Evolutionary conservation across 2,329 filamentous ascomycete species (phyloP).

Genomic region (Stenocarpella maydis): DNA sequence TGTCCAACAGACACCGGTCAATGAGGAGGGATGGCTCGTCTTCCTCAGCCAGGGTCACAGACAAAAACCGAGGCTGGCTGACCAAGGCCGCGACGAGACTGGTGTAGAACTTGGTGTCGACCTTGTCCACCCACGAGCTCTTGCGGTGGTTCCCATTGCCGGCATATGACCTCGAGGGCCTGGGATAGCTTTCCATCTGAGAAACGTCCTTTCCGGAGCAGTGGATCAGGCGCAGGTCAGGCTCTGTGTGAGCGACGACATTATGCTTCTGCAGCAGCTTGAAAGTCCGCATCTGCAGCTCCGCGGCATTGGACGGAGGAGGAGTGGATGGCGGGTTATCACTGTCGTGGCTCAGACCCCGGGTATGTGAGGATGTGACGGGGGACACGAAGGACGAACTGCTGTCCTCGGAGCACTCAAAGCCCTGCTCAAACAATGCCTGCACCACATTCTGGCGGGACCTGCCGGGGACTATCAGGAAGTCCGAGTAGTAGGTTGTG

Average conservation of each 20-base stretch:
- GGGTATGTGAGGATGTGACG: slow-evolving; percentile 46
- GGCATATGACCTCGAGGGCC: slow-evolving; percentile 47
- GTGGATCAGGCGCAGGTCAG: slow-evolving; percentile 76
- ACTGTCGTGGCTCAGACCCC: slow-evolving; percentile 45
- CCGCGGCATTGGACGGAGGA: slow-evolving; percentile 78
- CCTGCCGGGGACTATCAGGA: slow-evolving; percentile 86
- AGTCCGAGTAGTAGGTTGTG: slow-evolving; percentile 97
- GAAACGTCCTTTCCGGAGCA: slow-evolving; percentile 73
- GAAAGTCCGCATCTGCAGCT: slow-evolving; percentile 86
- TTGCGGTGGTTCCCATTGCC: slow-evolving; percentile 48
- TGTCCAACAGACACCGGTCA: slow-evolving; percentile 70
- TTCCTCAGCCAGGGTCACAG: slow-evolving; percentile 74
- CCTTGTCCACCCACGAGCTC: slow-evolving; percentile 62
- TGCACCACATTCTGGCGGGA: slow-evolving; percentile 77
- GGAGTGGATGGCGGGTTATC: slow-evolving; percentile 68
- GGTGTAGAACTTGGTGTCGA: slow-evolving; percentile 71
- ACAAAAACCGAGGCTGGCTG: slow-evolving; percentile 74
- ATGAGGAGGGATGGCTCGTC: slow-evolving; percentile 79
- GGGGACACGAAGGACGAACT: slow-evolving; percentile 73
- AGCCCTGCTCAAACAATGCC: slow-evolving; percentile 80
- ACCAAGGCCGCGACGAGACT: slow-evolving; percentile 68
- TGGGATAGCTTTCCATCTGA: slow-evolving; percentile 47
- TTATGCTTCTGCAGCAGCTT: slow-evolving; percentile 79
- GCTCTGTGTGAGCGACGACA: slow-evolving; percentile 76
- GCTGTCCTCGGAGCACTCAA: slow-evolving; percentile 78